A percentile compares a stretch with the other conserved stretches of the same genome.
These are phyloP conservation scores for Hordeum vulgare DNA, from an alignment of 176 grass and related monocot genomes.

Conservation along the genomic window MorexV3_pseudomolecules_assembly NC_058524.1:43607988-43608487, in stretches of 20 bases:
- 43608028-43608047: slow-evolving; percentile 57
- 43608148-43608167: slow-evolving; percentile 59
- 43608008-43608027: slow-evolving; percentile 88
- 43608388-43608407: background rate
- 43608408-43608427: slow-evolving; percentile 67
- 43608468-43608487: slow-evolving; percentile 55
- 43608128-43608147: slow-evolving; percentile 67
- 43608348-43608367: background rate
- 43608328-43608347: slow-evolving; percentile 4
- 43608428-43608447: slow-evolving; percentile 61
- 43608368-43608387: background rate
- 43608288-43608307: slow-evolving; percentile 58
- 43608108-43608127: slow-evolving; percentile 75
- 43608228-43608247: slow-evolving; percentile 86
- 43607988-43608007: background rate
- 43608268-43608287: slow-evolving; percentile 70
- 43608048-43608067: slow-evolving; percentile 89
- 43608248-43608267: slow-evolving; percentile 86
- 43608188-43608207: slow-evolving; percentile 84
- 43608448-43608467: slow-evolving; percentile 62
- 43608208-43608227: slow-evolving; percentile 91
- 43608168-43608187: slow-evolving; percentile 74
- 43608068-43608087: slow-evolving; percentile 88
- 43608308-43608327: slow-evolving; percentile 75
- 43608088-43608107: slow-evolving; percentile 98